Evolutionary conservation across 2,329 filamentous ascomycete genomes (phyloP), one percentile per base, ranked within the genome.

Genomic region (Gaeumannomyces sp.): DNA sequence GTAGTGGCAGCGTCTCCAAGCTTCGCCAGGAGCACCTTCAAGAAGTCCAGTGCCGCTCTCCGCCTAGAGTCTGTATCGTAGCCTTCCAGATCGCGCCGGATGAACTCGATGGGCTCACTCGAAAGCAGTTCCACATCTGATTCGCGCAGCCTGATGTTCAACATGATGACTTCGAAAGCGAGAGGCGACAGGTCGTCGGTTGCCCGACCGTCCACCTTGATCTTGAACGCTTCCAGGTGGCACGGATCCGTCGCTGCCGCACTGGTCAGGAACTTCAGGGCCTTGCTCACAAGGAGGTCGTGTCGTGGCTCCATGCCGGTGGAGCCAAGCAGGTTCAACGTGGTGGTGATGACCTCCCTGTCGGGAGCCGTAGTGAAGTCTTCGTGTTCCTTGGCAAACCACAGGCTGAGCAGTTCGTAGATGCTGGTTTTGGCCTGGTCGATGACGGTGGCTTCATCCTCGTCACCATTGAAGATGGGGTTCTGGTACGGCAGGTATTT

Each of bases 21-120:
- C 64, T 82, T 80, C 71, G 94, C 90, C 73, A 97, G 89, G 60
- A 99, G 83, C 73, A 93, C 90, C 68, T 92, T 86, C 66, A 99
- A 79, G 79, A 99, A 99, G 75, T 98, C 95, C 0, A 94, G 98
- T 0, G 96, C 93, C 57, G 95, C 94, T 72, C 95, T 86, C 70
- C 95, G 85, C 72, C 95, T 85, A 1, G 95, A 99, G 74, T 98
- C 95, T 64, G 90, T 96, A 76, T 99, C 95, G 1, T 95, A 97
- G 8, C 95, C 95, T 76, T 99, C 95, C 61, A 99, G 81, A 76
- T 99, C 95, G 72, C 93, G 86, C 68, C 95, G 86, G 73, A 99
- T 99, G 74, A 96, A 99, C 76, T 99, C 95, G 69, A 99, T 99
- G 0, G 95, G 95, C 79, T 99, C 96, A 74, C 99, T 96, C 74